Conservation (phyloP, 2,329 filamentous ascomycete species). For the Talaromyces atroroseus region DNA sequence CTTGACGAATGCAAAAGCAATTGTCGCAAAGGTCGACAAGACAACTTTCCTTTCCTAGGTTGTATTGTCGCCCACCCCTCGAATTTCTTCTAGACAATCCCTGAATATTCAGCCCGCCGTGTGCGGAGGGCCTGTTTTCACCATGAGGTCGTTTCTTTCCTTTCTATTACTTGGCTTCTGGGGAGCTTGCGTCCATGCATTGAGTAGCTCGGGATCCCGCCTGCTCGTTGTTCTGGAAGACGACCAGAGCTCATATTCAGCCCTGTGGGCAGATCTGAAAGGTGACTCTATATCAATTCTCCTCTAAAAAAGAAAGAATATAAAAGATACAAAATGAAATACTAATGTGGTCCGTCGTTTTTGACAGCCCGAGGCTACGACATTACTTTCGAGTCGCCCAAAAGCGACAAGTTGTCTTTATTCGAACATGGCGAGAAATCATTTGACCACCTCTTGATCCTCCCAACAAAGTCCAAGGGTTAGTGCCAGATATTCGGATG, state of each 20-base stretch:
- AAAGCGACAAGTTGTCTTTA: conserved; percentile 68
- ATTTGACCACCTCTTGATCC: conserved; percentile 85
- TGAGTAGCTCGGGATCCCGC: conserved; percentile 72
- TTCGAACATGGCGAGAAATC: conserved; percentile 81
- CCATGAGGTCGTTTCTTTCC: conserved; percentile 70
- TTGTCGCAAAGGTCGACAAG: background rate
- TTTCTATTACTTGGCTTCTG: conserved; percentile 61
- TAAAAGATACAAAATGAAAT: background rate
- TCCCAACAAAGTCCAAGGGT: conserved; percentile 90
- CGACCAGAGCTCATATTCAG: conserved; percentile 77
- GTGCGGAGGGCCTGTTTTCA: conserved; percentile 33
- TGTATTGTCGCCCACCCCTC: background rate
- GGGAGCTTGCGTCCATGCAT: conserved; percentile 51
- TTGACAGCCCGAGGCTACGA: conserved; percentile 71
- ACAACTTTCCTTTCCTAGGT: background rate
- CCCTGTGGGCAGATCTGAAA: conserved; percentile 56
- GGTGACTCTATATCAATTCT: conserved; percentile 23
- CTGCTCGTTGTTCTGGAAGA: conserved; percentile 85
- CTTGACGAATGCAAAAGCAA: background rate
- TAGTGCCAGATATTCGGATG: conserved; percentile 6
- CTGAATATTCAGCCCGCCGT: conserved; percentile 23
- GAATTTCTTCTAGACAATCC: background rate
- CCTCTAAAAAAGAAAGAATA: background rate
- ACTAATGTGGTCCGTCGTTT: conserved; percentile 9
- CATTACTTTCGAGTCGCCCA: conserved; percentile 75